A percentile compares a stretch with the other conserved stretches of the same genome.
Evolutionary conservation across 495 filamentous ascomycete genomes (phyloP).

Genomic region (Daldinia vernicosa): DNA sequence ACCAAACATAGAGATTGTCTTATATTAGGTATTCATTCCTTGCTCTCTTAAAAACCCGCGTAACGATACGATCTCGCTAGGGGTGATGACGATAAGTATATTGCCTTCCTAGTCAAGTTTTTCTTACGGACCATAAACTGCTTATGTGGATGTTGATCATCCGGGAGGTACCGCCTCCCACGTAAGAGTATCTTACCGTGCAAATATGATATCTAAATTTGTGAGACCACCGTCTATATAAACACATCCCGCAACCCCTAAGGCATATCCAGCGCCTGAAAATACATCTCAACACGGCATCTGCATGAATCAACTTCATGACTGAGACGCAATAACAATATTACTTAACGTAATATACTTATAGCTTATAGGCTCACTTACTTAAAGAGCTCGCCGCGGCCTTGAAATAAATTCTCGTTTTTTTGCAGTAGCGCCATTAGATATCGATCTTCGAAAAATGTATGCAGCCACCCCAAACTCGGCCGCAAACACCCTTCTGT

Average conservation of each 20-base stretch:
- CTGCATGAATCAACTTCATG: conserved; percentile 23
- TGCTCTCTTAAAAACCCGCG: neutral
- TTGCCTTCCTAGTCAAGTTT: neutral
- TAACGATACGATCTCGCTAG: neutral
- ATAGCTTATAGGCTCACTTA: neutral
- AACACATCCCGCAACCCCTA: neutral
- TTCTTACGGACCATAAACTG: neutral
- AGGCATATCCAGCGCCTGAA: neutral
- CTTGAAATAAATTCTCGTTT: neutral
- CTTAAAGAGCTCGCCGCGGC: neutral
- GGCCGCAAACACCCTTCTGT: conserved; percentile 10
- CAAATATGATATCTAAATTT: neutral
- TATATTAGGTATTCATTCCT: neutral
- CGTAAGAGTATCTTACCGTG: neutral
- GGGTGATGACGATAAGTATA: neutral
- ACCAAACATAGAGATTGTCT: neutral
- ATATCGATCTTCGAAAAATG: conserved; percentile 7
- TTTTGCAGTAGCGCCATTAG: neutral
- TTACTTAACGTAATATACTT: conserved; percentile 9
- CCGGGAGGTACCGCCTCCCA: neutral
- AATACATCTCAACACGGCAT: neutral
- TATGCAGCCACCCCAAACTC: conserved; percentile 1
- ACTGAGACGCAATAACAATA: neutral
- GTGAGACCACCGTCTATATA: neutral
- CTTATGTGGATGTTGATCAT: neutral